Conservation (phyloP, 73 alveolate species). For the Loxodes magnus region DNA sequence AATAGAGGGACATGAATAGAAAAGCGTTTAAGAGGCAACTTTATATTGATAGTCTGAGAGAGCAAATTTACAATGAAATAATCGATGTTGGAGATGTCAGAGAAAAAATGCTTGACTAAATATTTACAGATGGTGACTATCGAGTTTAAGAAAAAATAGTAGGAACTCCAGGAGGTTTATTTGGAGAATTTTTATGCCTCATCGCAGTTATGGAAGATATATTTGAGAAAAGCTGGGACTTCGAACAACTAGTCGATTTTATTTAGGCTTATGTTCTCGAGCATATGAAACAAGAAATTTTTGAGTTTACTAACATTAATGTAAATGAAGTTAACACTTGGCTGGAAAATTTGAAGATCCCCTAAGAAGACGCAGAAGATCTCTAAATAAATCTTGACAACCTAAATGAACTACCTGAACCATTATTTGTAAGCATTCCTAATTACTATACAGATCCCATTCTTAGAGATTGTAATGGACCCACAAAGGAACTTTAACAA, state of each 20-base stretch:
- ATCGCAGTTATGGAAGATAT: constrained; percentile 4
- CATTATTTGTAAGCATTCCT: too few relatives aligned
- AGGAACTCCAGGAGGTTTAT: constrained; percentile 14
- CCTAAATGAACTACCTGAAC: constrained; percentile 12
- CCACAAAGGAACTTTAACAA: neutral
- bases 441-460: neutral
- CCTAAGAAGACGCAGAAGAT: constrained; percentile 4
- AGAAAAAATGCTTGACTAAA: neutral
- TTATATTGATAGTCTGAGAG: neutral
- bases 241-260: neutral
- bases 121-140: constrained; percentile 3
- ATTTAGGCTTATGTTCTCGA: neutral
- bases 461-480: neutral
- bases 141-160: neutral
- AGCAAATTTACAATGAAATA: constrained; percentile 1
- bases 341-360: constrained; percentile 4
- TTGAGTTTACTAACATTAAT: neutral
- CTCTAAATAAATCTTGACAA: constrained; percentile 18
- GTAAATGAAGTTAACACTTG: neutral
- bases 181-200: constrained; percentile 2
- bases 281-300: neutral
- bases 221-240: neutral
- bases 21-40: neutral
- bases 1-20: neutral
- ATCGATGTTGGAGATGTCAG: neutral